Percentiles rank a stretch among this genome's conserved stretches.
Evolutionary conservation across 1,284 basidiomycete species (phyloP).

Genomic region (Fomitopsis pinicola): DNA sequence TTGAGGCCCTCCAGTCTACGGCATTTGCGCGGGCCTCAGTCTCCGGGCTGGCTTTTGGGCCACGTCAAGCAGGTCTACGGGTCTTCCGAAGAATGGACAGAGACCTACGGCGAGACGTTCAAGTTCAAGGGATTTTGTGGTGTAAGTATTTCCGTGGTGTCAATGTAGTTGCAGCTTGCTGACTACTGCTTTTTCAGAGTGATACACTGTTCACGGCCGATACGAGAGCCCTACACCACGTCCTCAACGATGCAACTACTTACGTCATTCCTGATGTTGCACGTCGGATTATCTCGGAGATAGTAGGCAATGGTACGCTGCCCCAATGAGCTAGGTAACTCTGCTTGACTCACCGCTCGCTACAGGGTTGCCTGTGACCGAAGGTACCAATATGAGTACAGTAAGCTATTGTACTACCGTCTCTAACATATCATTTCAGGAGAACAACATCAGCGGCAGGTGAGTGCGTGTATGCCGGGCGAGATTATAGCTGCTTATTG

Average conservation of each 20-base stretch:
- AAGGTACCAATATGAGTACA: slow-evolving; percentile 1
- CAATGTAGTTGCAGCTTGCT: background rate
- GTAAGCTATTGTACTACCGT: background rate
- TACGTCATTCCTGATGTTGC: slow-evolving; percentile 29
- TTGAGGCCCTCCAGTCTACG: background rate
- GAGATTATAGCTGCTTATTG: background rate
- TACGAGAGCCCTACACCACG: slow-evolving; percentile 32
- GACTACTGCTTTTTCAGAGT: slow-evolving; percentile 23
- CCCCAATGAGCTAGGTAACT: too few relatives aligned
- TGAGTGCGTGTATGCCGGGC: background rate
- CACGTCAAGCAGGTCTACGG: background rate
- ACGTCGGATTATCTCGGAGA: slow-evolving; percentile 16
- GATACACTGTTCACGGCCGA: slow-evolving; percentile 39
- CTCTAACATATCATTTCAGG: background rate
- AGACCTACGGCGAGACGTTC: slow-evolving; percentile 28
- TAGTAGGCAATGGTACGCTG: slow-evolving; percentile 29
- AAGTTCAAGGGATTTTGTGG: slow-evolving; percentile 42
- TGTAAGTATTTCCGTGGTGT: slow-evolving; percentile 29
- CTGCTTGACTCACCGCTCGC: background rate
- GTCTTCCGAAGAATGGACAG: background rate
- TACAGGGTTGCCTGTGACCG: slow-evolving; percentile 4
- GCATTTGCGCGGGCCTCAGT: background rate
- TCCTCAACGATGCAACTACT: slow-evolving; percentile 29
- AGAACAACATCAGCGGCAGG: slow-evolving; percentile 7
- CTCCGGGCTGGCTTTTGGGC: background rate